Evolutionary conservation across 2,329 filamentous ascomycete species (phyloP).

Genomic region (Botrytis medusae): DNA sequence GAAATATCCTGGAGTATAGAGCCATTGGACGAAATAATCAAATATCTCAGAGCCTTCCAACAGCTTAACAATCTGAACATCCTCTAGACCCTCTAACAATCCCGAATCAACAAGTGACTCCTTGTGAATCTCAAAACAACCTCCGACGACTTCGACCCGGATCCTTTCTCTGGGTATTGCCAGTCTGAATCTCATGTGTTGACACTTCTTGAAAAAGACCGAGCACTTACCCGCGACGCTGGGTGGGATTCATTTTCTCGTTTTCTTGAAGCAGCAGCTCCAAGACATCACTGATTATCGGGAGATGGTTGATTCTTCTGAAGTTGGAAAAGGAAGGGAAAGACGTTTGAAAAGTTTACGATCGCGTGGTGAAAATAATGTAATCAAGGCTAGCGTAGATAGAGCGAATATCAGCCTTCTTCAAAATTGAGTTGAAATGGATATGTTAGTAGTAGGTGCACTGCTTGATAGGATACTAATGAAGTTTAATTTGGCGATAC

Average conservation of each 20-base stretch:
- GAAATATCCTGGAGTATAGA: not conserved
- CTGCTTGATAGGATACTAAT: too few relatives aligned
- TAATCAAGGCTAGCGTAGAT: too few relatives aligned
- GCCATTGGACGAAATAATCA: not conserved
- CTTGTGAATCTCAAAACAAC: not conserved
- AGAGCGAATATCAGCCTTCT: too few relatives aligned
- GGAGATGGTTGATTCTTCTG: not conserved
- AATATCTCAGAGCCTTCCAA: not conserved
- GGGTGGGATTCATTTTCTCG: too few relatives aligned
- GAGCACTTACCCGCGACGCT: not conserved
- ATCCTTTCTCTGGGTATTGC: not conserved
- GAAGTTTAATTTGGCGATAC: too few relatives aligned
- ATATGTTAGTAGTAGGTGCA: too few relatives aligned
- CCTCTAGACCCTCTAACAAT: rapidly evolving
- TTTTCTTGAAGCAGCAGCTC: too few relatives aligned
- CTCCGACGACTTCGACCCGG: not conserved
- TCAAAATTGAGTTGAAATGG: too few relatives aligned
- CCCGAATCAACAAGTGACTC: not conserved
- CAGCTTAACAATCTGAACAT: not conserved
- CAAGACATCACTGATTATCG: not conserved
- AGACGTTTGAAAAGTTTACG: too few relatives aligned
- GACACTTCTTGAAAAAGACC: too few relatives aligned
- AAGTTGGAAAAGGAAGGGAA: not conserved
- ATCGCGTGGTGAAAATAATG: too few relatives aligned
- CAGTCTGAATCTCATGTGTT: not conserved